Evolutionary conservation across 371 early-diverging fungal genomes (phyloP).

Genomic region (Capillidium rhysosporum): DNA sequence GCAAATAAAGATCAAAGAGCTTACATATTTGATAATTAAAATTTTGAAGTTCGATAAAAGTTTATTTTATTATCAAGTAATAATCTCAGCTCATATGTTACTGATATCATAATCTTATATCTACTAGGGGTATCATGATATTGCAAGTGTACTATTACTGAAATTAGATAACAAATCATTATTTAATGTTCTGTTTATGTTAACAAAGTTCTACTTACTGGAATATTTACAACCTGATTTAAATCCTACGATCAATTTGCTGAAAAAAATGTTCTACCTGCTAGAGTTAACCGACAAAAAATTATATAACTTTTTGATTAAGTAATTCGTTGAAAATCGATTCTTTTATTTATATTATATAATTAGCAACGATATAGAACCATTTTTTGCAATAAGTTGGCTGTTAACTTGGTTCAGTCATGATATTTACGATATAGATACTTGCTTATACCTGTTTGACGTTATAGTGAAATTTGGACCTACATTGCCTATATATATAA

Average conservation of each 20-base stretch:
- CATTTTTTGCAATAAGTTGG: conserved; percentile 66
- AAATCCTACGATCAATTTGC: conserved; percentile 30
- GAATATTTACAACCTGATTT: conserved; percentile 40
- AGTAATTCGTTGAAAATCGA: conserved; percentile 12
- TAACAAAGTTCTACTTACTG: conserved; percentile 33
- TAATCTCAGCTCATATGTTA: neutral
- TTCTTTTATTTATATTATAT: conserved; percentile 9
- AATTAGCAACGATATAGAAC: conserved; percentile 31
- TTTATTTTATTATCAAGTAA: conserved; percentile 48
- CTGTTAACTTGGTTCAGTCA: conserved; percentile 77
- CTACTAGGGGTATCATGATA: conserved; percentile 46
- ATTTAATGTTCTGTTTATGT: conserved; percentile 19
- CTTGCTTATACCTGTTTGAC: conserved; percentile 48
- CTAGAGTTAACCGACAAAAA: conserved; percentile 24
- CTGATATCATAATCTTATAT: neutral
- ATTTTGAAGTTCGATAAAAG: conserved; percentile 29
- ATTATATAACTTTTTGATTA: conserved; percentile 22
- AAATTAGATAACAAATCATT: conserved; percentile 30
- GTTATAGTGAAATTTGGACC: conserved; percentile 48
- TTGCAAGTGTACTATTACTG: conserved; percentile 33
- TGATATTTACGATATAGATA: conserved; percentile 30
- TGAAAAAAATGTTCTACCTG: conserved; percentile 27
- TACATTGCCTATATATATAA: conserved; percentile 45
- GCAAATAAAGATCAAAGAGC: conserved; percentile 17
- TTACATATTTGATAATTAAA: conserved; percentile 22